Conservation (phyloP, 2,329 filamentous ascomycete genomes). For the Alternaria tenuissima region DNA sequence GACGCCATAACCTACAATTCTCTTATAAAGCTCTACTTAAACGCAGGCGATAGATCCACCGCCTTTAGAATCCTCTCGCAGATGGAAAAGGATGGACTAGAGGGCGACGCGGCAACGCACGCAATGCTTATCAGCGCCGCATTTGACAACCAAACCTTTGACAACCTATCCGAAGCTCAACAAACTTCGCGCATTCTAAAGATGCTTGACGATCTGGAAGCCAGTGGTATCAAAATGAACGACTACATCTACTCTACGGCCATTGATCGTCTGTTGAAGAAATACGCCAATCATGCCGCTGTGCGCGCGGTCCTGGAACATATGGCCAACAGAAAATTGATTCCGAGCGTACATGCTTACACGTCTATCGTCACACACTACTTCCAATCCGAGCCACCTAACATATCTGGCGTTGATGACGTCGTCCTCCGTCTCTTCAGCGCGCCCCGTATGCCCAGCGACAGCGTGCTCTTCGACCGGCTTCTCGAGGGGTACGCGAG, state of each 20-base stretch:
- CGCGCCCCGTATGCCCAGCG: conserved; percentile 46
- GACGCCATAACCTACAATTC: conserved; percentile 69
- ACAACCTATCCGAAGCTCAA: conserved; percentile 54
- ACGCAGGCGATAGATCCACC: conserved; percentile 57
- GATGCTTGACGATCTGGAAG: conserved; percentile 65
- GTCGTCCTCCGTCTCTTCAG: conserved; percentile 62
- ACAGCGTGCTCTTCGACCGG: conserved; percentile 73
- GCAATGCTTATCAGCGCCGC: conserved; percentile 72
- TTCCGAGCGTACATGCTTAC: conserved; percentile 71
- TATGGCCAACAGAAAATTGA: conserved; percentile 64
- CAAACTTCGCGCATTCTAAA: conserved; percentile 62
- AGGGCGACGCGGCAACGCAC: conserved; percentile 74
- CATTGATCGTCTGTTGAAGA: conserved; percentile 69
- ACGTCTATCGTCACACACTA: conserved; percentile 76
- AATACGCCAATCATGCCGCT: conserved; percentile 56
- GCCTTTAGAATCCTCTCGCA: conserved; percentile 62
- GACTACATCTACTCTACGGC: conserved; percentile 73
- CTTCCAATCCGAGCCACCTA: conserved; percentile 66
- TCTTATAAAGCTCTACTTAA: conserved; percentile 69
- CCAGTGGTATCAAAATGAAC: conserved; percentile 66
- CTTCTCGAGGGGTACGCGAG: conserved; percentile 72
- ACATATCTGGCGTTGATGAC: conserved; percentile 66
- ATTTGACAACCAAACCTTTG: conserved; percentile 60
- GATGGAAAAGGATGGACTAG: conserved; percentile 66
- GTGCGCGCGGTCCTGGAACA: conserved; percentile 69